phyloP scores from a whole-genome alignment of 805 yeast species.

The Diddensiella santjacobensis region DNA sequence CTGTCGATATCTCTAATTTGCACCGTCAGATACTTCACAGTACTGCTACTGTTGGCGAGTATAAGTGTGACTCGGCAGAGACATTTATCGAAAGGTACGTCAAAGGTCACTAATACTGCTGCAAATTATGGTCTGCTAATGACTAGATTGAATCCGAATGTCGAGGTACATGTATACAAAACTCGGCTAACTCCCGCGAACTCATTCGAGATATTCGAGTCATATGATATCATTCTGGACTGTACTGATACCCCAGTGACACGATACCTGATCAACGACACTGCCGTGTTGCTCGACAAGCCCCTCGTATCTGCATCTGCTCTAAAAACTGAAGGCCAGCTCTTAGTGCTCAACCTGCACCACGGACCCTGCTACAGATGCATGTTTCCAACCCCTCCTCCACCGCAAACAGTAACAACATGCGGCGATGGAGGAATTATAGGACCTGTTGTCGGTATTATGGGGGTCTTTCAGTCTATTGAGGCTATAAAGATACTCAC shows the following conservation, averaged over 20 bases:
- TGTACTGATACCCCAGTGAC: slow-evolving; percentile 93
- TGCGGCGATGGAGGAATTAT: slow-evolving; percentile 93
- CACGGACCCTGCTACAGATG: slow-evolving; percentile 93
- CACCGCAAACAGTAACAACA: slow-evolving; percentile 73
- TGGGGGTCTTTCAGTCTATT: slow-evolving; percentile 85
- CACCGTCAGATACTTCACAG: slow-evolving; percentile 87
- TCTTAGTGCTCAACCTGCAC: slow-evolving; percentile 67
- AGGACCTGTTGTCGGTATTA: slow-evolving; percentile 93
- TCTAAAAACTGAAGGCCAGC: slow-evolving; percentile 84
- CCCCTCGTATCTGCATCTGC: slow-evolving; percentile 92
- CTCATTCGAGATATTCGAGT: slow-evolving; percentile 56
- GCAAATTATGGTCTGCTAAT: slow-evolving; percentile 5
- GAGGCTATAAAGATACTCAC: slow-evolving; percentile 77
- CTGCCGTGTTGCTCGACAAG: slow-evolving; percentile 60
- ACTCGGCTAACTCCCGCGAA: slow-evolving; percentile 50
- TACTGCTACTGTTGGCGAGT: slow-evolving; percentile 58
- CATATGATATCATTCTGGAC: slow-evolving; percentile 77
- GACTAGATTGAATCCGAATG: slow-evolving; percentile 61
- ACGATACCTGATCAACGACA: slow-evolving; percentile 83
- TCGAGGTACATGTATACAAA: slow-evolving; percentile 51
- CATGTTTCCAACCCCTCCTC: slow-evolving; percentile 86
- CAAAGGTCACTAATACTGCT: background rate
- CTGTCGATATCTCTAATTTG: slow-evolving; percentile 77
- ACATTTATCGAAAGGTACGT: slow-evolving; percentile 38
- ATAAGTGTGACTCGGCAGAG: slow-evolving; percentile 79